A percentile compares a stretch with the other conserved stretches of the same genome.
These are phyloP conservation scores for Aureobasidium sp. DNA, from an alignment of 2,329 filamentous ascomycete species.

Conservation along the genomic window DNA sequence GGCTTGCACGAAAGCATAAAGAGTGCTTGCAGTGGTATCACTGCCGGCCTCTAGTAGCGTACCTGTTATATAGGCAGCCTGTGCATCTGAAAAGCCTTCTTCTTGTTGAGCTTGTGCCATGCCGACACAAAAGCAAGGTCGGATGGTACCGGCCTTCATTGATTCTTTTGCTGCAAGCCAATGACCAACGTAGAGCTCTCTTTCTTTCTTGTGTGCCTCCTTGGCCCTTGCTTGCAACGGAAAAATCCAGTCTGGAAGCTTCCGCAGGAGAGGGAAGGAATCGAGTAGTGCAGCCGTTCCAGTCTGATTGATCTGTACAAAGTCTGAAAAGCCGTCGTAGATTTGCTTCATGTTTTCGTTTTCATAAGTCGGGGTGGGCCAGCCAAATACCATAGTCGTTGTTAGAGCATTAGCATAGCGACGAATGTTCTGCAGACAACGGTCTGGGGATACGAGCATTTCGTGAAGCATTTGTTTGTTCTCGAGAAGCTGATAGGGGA, in stretches of 20 bases:
- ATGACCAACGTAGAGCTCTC: slow-evolving; percentile 26
- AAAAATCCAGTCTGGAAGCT: slow-evolving; percentile 25
- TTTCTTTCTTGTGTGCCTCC: slow-evolving; percentile 25
- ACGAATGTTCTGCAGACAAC: slow-evolving; percentile 27
- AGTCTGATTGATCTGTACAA: slow-evolving; percentile 13
- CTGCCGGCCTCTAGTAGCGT: slow-evolving; percentile 25
- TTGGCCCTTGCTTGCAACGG: slow-evolving; percentile 25
- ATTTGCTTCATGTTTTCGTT: slow-evolving; percentile 20
- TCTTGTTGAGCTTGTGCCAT: slow-evolving; percentile 22
- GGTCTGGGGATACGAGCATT: slow-evolving; percentile 23
- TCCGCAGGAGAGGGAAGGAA: slow-evolving; percentile 46
- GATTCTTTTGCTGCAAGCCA: slow-evolving; percentile 27
- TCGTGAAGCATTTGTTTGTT: slow-evolving; percentile 18
- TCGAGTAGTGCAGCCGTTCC: neutral
- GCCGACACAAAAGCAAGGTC: slow-evolving; percentile 17
- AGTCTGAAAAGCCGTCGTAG: slow-evolving; percentile 8
- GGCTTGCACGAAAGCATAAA: slow-evolving; percentile 40
- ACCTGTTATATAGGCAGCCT: slow-evolving; percentile 26
- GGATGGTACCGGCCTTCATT: slow-evolving; percentile 24
- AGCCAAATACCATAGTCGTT: slow-evolving; percentile 29
- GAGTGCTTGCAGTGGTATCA: slow-evolving; percentile 23
- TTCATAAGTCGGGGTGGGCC: slow-evolving; percentile 24
- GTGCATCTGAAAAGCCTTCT: slow-evolving; percentile 27
- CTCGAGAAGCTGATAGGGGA: slow-evolving; percentile 23
- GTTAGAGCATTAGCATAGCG: slow-evolving; percentile 28